Evolutionary conservation across 176 grass and related monocot species (phyloP), one percentile per base, ranked within the genome.

Genomic region (Paspalum vaginatum): DNA sequence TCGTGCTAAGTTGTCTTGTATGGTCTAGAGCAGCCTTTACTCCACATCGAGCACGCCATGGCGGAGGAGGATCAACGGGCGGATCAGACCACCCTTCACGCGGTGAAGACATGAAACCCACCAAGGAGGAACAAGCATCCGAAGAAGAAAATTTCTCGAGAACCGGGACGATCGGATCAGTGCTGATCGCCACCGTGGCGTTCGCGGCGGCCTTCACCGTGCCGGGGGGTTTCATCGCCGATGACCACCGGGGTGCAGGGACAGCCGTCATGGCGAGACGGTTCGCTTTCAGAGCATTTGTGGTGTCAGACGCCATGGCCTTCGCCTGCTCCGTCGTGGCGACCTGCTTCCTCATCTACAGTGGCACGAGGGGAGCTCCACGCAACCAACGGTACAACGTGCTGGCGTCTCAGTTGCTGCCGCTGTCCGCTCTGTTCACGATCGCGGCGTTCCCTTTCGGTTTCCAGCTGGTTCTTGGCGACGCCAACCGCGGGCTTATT

Each of bases 171-270:
- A 21, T 80, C 15, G 80, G 78, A 4, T 85, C 84, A 9, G 84
- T 82, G 20, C 81, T 91, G 24, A 91, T 87, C 26, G 89, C 85
- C 7, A 58, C 55, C 55, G 89, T 87, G 70, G 79, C 89, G 25
- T 57, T 57, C 39, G 81, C 89, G 1, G 85, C 88, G 3, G 55
- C 63, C 0, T 87, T 91, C 72, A 87, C 84, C 58, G 75, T 87
- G 61, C 88, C 88, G 2, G 89, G 89, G 24, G 89, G 89, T 27
- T 78, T 81, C 13, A 4, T 26, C 27, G 17, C 52, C 20, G 56
- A 45, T 2, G 20, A 72, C 40, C 4, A 77, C 40, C 44, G 41
- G 39, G 1, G 15, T 3, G 47, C 22, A 8, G 77, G 85, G 14
- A 66, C 48, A 6, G 78, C 89, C 50, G 78, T 85, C 26, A 72